phyloP scores from a whole-genome alignment of 75 land plant species.

The Chamaecyparis obtusa region DNA sequence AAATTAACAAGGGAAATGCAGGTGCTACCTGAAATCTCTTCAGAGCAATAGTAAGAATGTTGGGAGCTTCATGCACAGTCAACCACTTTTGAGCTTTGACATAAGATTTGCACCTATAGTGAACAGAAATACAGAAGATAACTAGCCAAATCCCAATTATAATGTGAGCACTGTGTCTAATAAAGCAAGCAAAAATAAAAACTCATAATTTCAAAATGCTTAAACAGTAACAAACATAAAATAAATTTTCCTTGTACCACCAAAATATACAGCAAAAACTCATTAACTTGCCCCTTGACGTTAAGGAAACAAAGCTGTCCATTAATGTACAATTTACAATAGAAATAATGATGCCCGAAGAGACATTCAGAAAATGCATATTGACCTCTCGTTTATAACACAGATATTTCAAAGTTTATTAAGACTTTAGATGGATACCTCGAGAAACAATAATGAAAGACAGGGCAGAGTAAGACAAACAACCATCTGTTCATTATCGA shows the following conservation, averaged over 20 bases:
- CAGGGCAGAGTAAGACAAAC: neutral
- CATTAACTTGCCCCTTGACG: neutral
- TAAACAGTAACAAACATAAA: neutral
- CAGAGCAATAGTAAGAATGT: conserved; percentile 67
- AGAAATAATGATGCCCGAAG: neutral
- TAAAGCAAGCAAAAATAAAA: neutral
- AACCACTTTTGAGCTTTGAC: conserved; percentile 71
- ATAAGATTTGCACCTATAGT: conserved; percentile 51
- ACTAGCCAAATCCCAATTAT: neutral
- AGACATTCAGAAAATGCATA: neutral
- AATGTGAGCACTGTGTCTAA: neutral
- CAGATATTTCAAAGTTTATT: neutral
- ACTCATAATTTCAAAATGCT: neutral
- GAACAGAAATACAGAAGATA: neutral
- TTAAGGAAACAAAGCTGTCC: neutral
- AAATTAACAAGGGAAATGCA: neutral
- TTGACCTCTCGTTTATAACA: neutral
- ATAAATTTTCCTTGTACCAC: neutral
- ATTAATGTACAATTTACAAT: neutral
- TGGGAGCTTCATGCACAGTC: conserved; percentile 76
- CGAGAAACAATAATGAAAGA: neutral
- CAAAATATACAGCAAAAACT: neutral
- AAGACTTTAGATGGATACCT: neutral
- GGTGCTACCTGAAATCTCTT: conserved; percentile 73
- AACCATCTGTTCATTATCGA: neutral